Evolutionary conservation across 352 stramenopile genomes (phyloP).

Genomic region (Phytophthora parvispora): DNA sequence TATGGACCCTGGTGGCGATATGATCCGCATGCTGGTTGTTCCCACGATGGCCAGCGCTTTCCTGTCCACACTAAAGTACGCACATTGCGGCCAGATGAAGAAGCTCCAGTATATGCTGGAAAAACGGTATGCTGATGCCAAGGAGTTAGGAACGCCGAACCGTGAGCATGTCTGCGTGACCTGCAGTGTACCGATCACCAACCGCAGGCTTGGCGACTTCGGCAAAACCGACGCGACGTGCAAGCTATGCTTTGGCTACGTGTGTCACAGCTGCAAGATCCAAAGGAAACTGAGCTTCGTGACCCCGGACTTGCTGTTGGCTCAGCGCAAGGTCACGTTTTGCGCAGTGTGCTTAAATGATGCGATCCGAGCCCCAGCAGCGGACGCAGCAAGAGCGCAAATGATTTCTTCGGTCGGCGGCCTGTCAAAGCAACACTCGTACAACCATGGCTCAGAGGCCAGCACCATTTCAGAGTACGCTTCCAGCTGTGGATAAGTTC

Average conservation of each 20-base stretch:
- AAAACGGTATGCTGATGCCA: conserved; percentile 20
- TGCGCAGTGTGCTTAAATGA: conserved; percentile 43
- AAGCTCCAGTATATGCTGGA: conserved; percentile 37
- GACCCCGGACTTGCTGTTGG: conserved; percentile 30
- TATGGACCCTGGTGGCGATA: conserved; percentile 28
- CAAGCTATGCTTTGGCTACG: conserved; percentile 33
- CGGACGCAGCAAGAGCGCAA: conserved; percentile 33
- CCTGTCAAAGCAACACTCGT: conserved; percentile 24
- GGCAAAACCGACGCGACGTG: conserved; percentile 27
- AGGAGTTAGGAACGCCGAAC: conserved; percentile 27
- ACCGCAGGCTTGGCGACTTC: conserved; percentile 23
- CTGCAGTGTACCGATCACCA: conserved; percentile 18
- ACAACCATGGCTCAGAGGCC: conserved; percentile 28
- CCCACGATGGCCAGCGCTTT: conserved; percentile 25
- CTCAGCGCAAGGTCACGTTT: conserved; percentile 42
- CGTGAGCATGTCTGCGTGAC: conserved; percentile 31
- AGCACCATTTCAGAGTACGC: conserved; percentile 41
- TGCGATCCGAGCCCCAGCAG: conserved; percentile 24
- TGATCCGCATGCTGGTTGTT: conserved; percentile 30
- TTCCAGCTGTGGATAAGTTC: conserved; percentile 23
- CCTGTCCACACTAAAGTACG: conserved; percentile 37
- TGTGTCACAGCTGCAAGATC: conserved; percentile 37
- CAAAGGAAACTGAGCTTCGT: conserved; percentile 43
- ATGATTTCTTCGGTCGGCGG: conserved; percentile 16
- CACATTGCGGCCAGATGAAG: conserved; percentile 38